Percentiles rank a stretch among this genome's conserved stretches.
Evolutionary conservation across 208 protist species (phyloP).

Genomic region (Trypanosoma platydactyli): DNA sequence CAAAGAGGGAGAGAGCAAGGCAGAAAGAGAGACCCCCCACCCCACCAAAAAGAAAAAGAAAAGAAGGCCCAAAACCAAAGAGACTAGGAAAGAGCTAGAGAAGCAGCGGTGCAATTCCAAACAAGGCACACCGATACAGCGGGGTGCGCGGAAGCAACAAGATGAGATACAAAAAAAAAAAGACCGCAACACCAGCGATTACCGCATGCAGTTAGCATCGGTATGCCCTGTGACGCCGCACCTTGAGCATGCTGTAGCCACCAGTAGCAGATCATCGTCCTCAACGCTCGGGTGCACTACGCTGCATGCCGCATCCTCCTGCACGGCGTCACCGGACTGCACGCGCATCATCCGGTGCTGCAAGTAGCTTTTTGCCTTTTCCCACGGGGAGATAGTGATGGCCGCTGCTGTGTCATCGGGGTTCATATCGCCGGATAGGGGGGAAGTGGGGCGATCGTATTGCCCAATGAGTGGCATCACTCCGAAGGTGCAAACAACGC

Average conservation of each 20-base stretch:
- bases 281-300: slow-evolving; percentile 10
- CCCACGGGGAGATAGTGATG: slow-evolving; percentile 27
- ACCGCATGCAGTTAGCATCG: slow-evolving; percentile 47
- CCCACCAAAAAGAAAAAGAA: not conserved
- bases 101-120: too few relatives aligned
- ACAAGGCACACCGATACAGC: not conserved
- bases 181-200: slow-evolving; percentile 7
- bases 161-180: slow-evolving; percentile 6
- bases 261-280: slow-evolving; percentile 31
- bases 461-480: slow-evolving; percentile 37
- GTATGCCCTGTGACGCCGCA: slow-evolving; percentile 65
- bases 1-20: too few relatives aligned
- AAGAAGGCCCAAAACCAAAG: too few relatives aligned
- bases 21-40: not conserved
- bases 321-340: not conserved
- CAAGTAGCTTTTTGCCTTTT: slow-evolving; percentile 34
- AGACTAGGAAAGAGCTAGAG: too few relatives aligned
- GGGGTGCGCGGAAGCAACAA: not conserved
- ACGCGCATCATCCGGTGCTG: not conserved
- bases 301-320: not conserved
- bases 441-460: slow-evolving; percentile 15
- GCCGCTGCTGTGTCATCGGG: slow-evolving; percentile 19
- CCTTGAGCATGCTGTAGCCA: slow-evolving; percentile 40
- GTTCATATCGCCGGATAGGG: not conserved
- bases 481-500: slow-evolving; percentile 65